Conservation (phyloP, 139 green algal genomes). For the Coccomyxa sp. region DNA sequence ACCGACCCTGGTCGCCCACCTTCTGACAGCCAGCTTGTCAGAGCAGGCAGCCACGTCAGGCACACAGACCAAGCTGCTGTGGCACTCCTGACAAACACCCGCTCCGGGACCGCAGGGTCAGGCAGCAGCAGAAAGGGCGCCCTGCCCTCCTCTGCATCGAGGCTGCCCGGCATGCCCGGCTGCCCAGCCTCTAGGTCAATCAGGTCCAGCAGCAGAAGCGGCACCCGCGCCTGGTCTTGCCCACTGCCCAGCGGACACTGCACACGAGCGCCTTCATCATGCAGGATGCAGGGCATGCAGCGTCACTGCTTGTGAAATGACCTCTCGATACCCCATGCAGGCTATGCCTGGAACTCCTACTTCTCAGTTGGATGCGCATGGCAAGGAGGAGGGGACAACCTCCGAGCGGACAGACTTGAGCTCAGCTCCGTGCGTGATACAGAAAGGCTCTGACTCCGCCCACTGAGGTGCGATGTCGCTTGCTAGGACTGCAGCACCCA, state of each 20-base stretch:
- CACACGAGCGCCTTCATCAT: background rate
- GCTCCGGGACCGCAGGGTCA: constrained; percentile 21
- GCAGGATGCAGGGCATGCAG: no score
- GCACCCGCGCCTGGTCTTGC: background rate
- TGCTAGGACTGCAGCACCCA: constrained; percentile 26
- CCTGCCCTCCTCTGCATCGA: background rate
- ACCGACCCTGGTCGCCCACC: background rate
- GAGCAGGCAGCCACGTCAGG: constrained; percentile 33
- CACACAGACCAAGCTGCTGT: constrained; percentile 16
- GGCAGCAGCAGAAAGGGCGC: constrained; percentile 4
- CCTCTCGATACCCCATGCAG: background rate
- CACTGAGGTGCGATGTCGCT: constrained; percentile 13
- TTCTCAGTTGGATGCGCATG: background rate
- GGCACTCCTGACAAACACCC: constrained; percentile 17
- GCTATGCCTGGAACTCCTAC: background rate
- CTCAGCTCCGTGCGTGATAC: constrained; percentile 1
- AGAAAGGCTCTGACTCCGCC: constrained; percentile 19
- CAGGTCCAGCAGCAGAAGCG: background rate
- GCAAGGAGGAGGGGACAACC: background rate
- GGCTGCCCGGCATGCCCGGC: background rate
- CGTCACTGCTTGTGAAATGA: background rate
- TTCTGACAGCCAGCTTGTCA: constrained; percentile 9
- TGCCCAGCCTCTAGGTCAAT: background rate
- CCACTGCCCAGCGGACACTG: no score
- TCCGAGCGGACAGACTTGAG: background rate